phyloP scores from a whole-genome alignment of 345 rosid genomes.

The Cochlearia excelsa region DNA sequence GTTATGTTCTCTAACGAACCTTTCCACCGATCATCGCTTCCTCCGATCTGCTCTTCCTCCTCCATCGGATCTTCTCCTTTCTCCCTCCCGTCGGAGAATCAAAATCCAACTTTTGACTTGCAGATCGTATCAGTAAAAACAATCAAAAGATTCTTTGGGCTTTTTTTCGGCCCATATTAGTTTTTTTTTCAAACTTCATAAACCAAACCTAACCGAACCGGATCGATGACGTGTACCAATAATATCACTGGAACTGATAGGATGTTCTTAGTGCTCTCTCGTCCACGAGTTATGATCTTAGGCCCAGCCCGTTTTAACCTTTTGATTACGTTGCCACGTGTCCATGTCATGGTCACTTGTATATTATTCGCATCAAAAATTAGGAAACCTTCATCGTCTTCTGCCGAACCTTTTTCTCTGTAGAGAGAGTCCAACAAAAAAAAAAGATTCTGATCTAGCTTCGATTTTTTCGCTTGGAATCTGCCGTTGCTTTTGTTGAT shows the following conservation, averaged over 20 bases:
- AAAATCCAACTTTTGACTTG: not conserved
- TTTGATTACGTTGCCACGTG: conserved; percentile 61
- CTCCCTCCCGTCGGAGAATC: conserved; percentile 1
- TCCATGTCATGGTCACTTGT: conserved; percentile 30
- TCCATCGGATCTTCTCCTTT: conserved; percentile 35
- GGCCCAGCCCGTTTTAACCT: conserved; percentile 32
- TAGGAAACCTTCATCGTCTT: conserved; percentile 27
- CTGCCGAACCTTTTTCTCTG: conserved; percentile 31
- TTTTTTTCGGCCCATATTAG: conserved; percentile 15
- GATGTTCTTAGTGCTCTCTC: conserved; percentile 58
- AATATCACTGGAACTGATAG: conserved; percentile 59
- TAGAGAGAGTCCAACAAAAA: conserved; percentile 37
- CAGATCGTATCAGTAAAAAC: not conserved
- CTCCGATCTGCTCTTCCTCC: conserved; percentile 65
- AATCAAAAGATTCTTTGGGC: conserved; percentile 20
- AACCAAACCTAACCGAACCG: not conserved
- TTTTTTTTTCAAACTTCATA: too few species aligned
- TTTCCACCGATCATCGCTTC: conserved; percentile 80
- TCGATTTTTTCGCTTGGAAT: conserved; percentile 9
- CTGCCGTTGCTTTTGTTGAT: not conserved
- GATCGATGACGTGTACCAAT: conserved; percentile 64
- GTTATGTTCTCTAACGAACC: conserved; percentile 77
- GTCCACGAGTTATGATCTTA: conserved; percentile 80
- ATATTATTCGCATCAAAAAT: conserved; percentile 7
- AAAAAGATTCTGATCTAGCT: conserved; percentile 24